These are phyloP conservation scores for Aureobasidium namibiae DNA, from an alignment of 2,329 filamentous ascomycete genomes.

Conservation along the genomic window DNA sequence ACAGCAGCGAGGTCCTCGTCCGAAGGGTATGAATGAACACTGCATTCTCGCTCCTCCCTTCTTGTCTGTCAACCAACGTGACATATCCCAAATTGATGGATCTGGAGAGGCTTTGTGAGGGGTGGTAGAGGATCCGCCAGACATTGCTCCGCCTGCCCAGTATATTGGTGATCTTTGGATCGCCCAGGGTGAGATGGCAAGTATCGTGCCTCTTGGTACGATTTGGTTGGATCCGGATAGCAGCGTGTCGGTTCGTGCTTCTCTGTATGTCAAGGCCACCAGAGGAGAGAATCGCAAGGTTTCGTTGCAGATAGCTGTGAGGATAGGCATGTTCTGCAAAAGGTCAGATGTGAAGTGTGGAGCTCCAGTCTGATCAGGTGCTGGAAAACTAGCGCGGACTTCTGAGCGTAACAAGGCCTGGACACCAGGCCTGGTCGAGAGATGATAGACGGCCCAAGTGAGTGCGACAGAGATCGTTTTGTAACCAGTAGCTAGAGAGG, in stretches of 20 bases:
- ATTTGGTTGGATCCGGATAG: not conserved
- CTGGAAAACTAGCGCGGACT: not conserved
- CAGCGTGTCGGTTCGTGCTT: not conserved
- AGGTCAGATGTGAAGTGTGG: not conserved
- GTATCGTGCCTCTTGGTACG: not conserved
- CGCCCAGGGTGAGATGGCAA: constrained; percentile 4
- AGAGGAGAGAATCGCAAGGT: not conserved
- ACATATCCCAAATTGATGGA: not conserved
- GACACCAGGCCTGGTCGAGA: not conserved
- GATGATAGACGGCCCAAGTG: not conserved
- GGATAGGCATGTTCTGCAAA: not conserved
- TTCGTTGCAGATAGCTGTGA: constrained; percentile 1
- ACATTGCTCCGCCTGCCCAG: not conserved
- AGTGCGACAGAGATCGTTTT: not conserved
- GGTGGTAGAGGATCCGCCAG: not conserved
- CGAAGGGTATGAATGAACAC: constrained; percentile 5
- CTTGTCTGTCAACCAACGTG: constrained; percentile 4
- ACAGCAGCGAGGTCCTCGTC: constrained; percentile 7
- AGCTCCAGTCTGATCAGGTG: not conserved
- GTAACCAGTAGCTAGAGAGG: not conserved
- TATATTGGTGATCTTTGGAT: not conserved
- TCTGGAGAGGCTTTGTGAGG: not conserved
- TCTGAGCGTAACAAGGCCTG: constrained; percentile 2
- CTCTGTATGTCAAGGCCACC: not conserved
- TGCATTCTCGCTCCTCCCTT: constrained; percentile 10